phyloP scores from a whole-genome alignment of 2,329 filamentous ascomycete species.

The Lecanicillium sp. region DNA sequence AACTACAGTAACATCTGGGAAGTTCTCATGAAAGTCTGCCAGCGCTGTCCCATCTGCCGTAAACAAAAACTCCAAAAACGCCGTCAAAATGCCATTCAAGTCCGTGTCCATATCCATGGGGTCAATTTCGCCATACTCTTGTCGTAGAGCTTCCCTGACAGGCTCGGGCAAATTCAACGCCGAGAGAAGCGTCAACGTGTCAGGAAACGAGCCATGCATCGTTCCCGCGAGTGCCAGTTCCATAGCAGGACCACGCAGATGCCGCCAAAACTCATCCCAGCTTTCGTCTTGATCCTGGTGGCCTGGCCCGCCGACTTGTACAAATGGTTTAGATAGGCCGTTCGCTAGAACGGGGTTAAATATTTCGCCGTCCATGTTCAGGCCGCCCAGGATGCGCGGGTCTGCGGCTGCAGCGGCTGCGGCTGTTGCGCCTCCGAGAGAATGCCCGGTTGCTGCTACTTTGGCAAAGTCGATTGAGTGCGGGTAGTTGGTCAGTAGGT shows the following conservation, averaged over 20 bases:
- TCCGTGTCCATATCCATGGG: background rate
- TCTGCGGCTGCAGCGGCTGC: constrained; percentile 20
- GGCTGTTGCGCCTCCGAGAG: constrained; percentile 25
- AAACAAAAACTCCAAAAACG: constrained; percentile 4
- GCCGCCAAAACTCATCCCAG: constrained; percentile 13
- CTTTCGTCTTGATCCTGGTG: constrained; percentile 12
- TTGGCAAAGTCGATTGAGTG: constrained; percentile 14
- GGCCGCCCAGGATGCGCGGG: constrained; percentile 22
- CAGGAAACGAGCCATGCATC: constrained; percentile 14
- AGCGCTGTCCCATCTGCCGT: background rate
- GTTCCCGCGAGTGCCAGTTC: constrained; percentile 12
- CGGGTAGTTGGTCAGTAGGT: constrained; percentile 6
- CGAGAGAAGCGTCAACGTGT: constrained; percentile 9
- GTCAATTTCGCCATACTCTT: constrained; percentile 1
- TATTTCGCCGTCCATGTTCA: constrained; percentile 29
- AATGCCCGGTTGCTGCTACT: constrained; percentile 25
- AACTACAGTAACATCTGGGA: background rate
- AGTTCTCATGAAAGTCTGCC: background rate
- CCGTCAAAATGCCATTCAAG: constrained; percentile 1
- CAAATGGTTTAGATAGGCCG: constrained; percentile 15
- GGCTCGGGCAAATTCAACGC: constrained; percentile 8
- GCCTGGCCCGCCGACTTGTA: constrained; percentile 10
- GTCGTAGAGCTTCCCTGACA: background rate
- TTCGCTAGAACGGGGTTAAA: constrained; percentile 12
- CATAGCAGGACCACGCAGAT: constrained; percentile 10